Percentiles rank a stretch among this genome's conserved stretches.
These are phyloP conservation scores for Fusarium goolgardi DNA, from an alignment of 2,329 filamentous ascomycete species.

Conservation along the genomic window DNA sequence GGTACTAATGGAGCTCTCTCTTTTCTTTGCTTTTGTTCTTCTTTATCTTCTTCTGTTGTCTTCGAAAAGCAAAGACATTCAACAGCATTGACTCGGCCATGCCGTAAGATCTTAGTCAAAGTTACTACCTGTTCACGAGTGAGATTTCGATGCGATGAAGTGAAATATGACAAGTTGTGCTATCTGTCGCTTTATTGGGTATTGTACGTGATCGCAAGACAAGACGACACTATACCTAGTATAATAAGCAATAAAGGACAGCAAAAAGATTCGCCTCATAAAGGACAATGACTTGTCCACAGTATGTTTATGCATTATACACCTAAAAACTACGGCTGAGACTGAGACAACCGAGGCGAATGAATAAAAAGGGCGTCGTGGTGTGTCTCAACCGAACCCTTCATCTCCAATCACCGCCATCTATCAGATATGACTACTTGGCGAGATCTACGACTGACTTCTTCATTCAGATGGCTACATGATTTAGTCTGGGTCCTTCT, in stretches of 20 bases:
- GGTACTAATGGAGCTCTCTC: not conserved
- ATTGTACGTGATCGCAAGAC: not conserved
- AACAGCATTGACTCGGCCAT: conserved; percentile 9
- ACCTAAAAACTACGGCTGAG: conserved; percentile 14
- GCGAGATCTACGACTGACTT: conserved; percentile 7
- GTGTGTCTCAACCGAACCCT: conserved; percentile 16
- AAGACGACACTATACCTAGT: not conserved
- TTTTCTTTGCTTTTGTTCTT: not conserved
- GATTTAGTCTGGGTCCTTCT: not conserved
- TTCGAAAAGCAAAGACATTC: not conserved
- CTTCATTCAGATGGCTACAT: conserved; percentile 3
- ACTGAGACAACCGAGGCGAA: conserved; percentile 31
- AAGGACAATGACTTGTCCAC: conserved; percentile 4
- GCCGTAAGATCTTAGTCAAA: not conserved
- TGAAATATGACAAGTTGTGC: not conserved
- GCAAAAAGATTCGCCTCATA: not conserved
- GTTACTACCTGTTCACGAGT: not conserved
- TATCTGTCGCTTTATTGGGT: not conserved
- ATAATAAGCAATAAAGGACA: not conserved
- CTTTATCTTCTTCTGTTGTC: not conserved
- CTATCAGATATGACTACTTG: conserved; percentile 15
- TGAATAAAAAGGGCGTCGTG: conserved; percentile 7
- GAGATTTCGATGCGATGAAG: conserved; percentile 1
- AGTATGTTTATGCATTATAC: conserved; percentile 1
- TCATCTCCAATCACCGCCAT: conserved; percentile 21